Percentiles rank a stretch among this genome's conserved stretches.
phyloP scores from a whole-genome alignment of 352 stramenopile species.

The Phytophthora fragariae region DNA sequence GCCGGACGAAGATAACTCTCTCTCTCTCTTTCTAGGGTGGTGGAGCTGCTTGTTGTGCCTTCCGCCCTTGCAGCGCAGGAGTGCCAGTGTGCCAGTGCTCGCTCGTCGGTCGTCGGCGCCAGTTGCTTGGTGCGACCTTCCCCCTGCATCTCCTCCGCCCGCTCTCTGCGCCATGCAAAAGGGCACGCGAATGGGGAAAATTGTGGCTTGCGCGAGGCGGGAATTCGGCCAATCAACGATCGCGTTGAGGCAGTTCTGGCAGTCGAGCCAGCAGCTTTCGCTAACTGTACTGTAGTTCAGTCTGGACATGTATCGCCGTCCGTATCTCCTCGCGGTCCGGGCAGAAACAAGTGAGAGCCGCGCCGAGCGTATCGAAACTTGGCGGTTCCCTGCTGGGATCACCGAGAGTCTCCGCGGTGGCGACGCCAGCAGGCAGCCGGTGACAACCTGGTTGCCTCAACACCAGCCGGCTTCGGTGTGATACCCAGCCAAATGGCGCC shows the following conservation, averaged over 20 bases:
- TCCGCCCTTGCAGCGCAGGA: conserved; percentile 15
- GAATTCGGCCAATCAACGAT: neutral
- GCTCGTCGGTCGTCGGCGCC: conserved; percentile 19
- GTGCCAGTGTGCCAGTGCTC: conserved; percentile 14
- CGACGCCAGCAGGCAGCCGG: neutral
- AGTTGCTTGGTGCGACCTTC: conserved; percentile 28
- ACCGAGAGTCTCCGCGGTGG: neutral
- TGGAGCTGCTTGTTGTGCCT: conserved; percentile 1
- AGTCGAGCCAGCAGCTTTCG: conserved; percentile 27
- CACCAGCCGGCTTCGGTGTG: conserved; percentile 20
- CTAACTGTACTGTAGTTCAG: neutral
- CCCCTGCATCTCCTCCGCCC: conserved; percentile 7
- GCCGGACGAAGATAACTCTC: neutral
- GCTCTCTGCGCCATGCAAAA: conserved; percentile 25
- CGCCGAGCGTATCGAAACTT: no score
- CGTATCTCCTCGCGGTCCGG: conserved; percentile 26
- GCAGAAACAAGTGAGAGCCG: conserved; percentile 19
- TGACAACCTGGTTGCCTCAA: neutral
- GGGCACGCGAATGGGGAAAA: conserved; percentile 32
- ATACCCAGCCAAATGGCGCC: conserved; percentile 24
- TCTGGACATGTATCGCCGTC: conserved; percentile 10
- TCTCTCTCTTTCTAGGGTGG: neutral
- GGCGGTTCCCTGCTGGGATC: neutral
- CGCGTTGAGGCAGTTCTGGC: neutral
- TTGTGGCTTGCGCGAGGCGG: conserved; percentile 18